Percentiles rank a stretch among this genome's conserved stretches.
Conservation (phyloP, 1,139 yeast genomes). For the Debaryomycetaceae sp. region DNA sequence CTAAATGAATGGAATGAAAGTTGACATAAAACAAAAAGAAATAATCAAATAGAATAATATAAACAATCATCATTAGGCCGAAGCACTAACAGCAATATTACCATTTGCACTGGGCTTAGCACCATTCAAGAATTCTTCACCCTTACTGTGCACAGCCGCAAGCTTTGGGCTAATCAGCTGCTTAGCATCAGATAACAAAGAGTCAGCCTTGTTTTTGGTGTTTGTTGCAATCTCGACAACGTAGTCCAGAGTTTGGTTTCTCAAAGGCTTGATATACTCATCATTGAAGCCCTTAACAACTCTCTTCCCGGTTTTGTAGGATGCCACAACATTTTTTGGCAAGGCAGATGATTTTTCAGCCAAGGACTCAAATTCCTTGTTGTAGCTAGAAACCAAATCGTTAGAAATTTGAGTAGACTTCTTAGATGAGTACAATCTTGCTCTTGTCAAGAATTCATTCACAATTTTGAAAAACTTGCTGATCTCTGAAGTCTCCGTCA, state of each 20-base stretch:
- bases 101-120: constrained; percentile 8
- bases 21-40: no score
- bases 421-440: constrained; percentile 22
- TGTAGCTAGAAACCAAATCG: constrained; percentile 33
- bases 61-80: constrained; percentile 12
- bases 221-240: constrained; percentile 33
- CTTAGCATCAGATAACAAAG: constrained; percentile 31
- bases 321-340: constrained; percentile 32
- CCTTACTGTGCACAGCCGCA: constrained; percentile 6
- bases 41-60: neutral
- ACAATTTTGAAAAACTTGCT: constrained; percentile 31
- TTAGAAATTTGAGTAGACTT: constrained; percentile 31
- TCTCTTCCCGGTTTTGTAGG: constrained; percentile 33
- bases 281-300: constrained; percentile 35
- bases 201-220: constrained; percentile 37
- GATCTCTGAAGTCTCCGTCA: constrained; percentile 18
- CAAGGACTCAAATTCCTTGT: constrained; percentile 21
- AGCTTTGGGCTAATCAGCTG: constrained; percentile 11
- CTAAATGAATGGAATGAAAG: neutral
- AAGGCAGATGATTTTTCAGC: constrained; percentile 13
- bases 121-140: constrained; percentile 10
- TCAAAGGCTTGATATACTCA: constrained; percentile 40
- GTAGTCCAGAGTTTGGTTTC: constrained; percentile 38
- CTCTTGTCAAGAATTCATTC: constrained; percentile 26
- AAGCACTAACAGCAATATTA: constrained; percentile 13